Evolutionary conservation across 2,329 filamentous ascomycete genomes (phyloP).

Genomic region (Penicillium polonicum): DNA sequence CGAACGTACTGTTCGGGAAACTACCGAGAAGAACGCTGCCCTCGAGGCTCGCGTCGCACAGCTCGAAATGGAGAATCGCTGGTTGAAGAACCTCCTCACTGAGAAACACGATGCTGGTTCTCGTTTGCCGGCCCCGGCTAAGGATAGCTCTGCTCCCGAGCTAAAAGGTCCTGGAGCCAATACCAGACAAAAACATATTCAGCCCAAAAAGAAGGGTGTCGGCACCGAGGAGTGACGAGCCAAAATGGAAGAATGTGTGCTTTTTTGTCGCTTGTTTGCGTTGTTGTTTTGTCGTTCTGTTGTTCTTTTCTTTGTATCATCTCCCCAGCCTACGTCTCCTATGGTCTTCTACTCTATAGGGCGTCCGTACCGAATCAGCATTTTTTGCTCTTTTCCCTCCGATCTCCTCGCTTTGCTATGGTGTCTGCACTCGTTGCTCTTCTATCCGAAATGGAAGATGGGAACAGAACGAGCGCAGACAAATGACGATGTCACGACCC

Average conservation of each 20-base stretch:
- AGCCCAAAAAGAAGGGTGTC: slow-evolving; percentile 42
- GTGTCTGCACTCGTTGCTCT: background rate
- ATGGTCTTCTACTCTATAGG: background rate
- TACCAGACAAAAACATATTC: slow-evolving; percentile 38
- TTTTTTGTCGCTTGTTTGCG: slow-evolving; percentile 8
- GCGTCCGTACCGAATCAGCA: slow-evolving; percentile 1
- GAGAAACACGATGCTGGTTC: slow-evolving; percentile 65
- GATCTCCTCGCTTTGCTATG: slow-evolving; percentile 5
- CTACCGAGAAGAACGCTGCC: slow-evolving; percentile 71
- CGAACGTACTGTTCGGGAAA: slow-evolving; percentile 77
- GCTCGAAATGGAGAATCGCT: slow-evolving; percentile 80
- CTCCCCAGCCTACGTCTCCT: background rate
- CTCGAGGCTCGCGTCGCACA: slow-evolving; percentile 73
- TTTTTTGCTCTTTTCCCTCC: background rate
- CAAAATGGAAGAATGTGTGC: slow-evolving; percentile 19
- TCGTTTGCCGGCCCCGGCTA: slow-evolving; percentile 27
- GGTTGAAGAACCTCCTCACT: slow-evolving; percentile 75
- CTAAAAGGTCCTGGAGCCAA: slow-evolving; percentile 21
- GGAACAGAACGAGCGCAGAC: slow-evolving; percentile 4
- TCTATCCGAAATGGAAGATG: background rate
- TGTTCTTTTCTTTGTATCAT: slow-evolving; percentile 10
- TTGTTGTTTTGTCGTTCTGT: background rate
- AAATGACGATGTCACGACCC: slow-evolving; percentile 37
- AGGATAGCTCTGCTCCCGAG: slow-evolving; percentile 23
- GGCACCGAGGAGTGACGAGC: slow-evolving; percentile 31